These are phyloP conservation scores for Yarrowia galli DNA, from an alignment of 1,139 yeast genomes.

Conservation along the genomic window DNA sequence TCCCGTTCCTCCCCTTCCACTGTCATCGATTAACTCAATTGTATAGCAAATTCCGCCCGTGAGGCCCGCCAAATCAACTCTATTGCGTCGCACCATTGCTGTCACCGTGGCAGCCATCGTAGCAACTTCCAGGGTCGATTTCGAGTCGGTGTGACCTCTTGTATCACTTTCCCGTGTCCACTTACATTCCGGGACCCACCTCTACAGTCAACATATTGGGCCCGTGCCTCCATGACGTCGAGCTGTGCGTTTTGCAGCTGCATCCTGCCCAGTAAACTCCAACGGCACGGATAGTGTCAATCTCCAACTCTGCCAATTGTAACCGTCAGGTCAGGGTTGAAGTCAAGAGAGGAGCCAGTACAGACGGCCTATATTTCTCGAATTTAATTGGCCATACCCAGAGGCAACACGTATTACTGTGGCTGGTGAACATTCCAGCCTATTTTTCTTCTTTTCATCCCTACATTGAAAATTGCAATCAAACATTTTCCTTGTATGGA, in stretches of 20 bases:
- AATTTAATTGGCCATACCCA: no score
- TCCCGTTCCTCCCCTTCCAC: not conserved
- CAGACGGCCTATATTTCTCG: no score
- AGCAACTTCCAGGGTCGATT: not conserved
- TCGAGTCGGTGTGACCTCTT: no score
- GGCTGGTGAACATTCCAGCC: no score
- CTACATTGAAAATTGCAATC: no score
- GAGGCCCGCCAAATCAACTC: not conserved
- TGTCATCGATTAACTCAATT: constrained; percentile 16
- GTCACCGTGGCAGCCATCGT: not conserved
- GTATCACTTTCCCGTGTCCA: no score
- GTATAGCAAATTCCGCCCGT: not conserved
- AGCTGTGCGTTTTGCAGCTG: constrained; percentile 12
- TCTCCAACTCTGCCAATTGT: no score
- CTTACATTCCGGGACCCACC: constrained; percentile 22
- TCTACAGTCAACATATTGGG: not conserved
- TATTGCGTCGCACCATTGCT: not conserved
- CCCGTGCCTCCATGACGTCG: constrained; percentile 8
- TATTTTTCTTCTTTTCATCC: no score
- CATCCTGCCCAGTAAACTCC: constrained; percentile 13
- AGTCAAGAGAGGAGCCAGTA: no score
- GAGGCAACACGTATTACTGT: no score
- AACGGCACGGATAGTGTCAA: constrained; percentile 24
- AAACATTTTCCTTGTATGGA: no score
- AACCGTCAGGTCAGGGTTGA: no score